A percentile compares a stretch with the other conserved stretches of the same genome.
Evolutionary conservation across 306 rosid species (phyloP).

Genomic region (Fragaria nilgerrensis): DNA sequence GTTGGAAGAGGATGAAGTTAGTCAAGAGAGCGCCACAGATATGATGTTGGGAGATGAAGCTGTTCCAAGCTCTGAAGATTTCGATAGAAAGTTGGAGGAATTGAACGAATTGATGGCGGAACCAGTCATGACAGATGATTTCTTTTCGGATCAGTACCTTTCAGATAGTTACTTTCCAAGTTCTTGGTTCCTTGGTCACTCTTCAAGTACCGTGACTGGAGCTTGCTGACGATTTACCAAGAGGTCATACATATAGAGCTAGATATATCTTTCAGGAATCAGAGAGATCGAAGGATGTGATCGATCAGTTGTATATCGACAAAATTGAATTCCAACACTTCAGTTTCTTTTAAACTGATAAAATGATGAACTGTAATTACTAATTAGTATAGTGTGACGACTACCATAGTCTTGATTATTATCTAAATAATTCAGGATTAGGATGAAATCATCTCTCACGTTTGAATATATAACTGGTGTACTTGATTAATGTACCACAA

Average conservation of each 20-base stretch:
- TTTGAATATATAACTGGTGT: not conserved
- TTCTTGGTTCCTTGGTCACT: conserved; percentile 27
- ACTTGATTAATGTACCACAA: not conserved
- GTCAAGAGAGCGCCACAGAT: not conserved
- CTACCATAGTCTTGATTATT: not conserved
- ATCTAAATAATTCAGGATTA: not conserved
- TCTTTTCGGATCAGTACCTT: conserved; percentile 18
- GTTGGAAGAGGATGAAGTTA: conserved; percentile 15
- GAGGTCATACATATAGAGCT: not conserved
- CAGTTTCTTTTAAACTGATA: not conserved
- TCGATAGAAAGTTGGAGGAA: conserved; percentile 20
- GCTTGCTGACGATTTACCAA: conserved; percentile 21
- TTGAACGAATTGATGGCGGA: conserved; percentile 18
- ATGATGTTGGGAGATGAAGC: conserved; percentile 25
- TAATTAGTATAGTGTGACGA: not conserved
- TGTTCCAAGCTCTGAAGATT: conserved; percentile 38
- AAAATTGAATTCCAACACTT: not conserved
- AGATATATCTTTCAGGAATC: not conserved
- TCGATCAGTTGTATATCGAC: not conserved
- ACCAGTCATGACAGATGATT: conserved; percentile 27
- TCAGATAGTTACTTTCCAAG: conserved; percentile 14
- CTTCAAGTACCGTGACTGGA: conserved; percentile 15
- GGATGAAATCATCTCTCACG: not conserved
- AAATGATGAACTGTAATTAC: not conserved
- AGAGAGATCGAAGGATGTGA: not conserved